A percentile compares a stretch with the other conserved stretches of the same genome.
phyloP scores from a whole-genome alignment of 257 asterid genomes.

The Craterostigma plantagineum region DNA sequence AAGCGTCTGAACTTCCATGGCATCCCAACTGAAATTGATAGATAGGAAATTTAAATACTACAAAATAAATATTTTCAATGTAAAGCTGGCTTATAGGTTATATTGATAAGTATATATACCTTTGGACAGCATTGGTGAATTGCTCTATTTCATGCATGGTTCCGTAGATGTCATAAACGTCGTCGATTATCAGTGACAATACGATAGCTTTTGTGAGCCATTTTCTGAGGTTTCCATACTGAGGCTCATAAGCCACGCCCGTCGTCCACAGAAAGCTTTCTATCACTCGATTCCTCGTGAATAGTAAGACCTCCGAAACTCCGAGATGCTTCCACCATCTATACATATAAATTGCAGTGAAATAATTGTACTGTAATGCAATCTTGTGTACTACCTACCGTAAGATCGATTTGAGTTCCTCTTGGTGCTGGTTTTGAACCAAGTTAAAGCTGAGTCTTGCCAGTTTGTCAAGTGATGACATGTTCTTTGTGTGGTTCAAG shows the following conservation, averaged over 20 bases:
- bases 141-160: conserved; percentile 21
- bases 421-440: conserved; percentile 35
- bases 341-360: neutral
- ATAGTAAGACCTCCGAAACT: conserved; percentile 14
- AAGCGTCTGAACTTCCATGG: conserved; percentile 18
- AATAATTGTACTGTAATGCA: neutral
- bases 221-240: conserved; percentile 25
- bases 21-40: conserved; percentile 30
- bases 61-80: no score
- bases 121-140: conserved; percentile 29
- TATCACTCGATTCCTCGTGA: conserved; percentile 33
- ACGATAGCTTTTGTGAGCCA: conserved; percentile 35
- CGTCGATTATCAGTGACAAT: conserved; percentile 31
- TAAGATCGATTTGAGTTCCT: conserved; percentile 30
- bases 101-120: conserved; percentile 7
- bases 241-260: conserved; percentile 33
- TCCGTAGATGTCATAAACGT: conserved; percentile 46
- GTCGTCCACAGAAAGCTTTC: conserved; percentile 39
- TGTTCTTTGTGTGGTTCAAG: conserved; percentile 4
- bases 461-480: conserved; percentile 14
- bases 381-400: conserved; percentile 14
- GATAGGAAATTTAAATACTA: no score
- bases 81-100: no score
- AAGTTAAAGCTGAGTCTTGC: conserved; percentile 46
- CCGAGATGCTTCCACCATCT: conserved; percentile 49